Percentiles rank a stretch among this genome's conserved stretches.
phyloP scores from a whole-genome alignment of 2,329 filamentous ascomycete species.

The Xylaria sp. region DNA sequence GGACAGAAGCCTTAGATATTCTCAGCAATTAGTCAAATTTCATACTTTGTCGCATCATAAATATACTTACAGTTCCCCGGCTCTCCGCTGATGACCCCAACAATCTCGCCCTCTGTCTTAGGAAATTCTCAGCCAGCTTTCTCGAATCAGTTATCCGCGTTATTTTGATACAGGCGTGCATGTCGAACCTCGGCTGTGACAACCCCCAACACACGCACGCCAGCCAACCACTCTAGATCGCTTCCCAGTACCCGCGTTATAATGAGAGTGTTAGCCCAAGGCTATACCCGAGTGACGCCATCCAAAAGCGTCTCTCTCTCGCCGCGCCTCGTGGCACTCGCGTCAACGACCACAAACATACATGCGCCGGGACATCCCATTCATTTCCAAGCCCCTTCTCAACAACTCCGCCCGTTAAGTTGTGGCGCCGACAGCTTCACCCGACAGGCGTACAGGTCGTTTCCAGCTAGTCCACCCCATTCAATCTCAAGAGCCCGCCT shows the following conservation, averaged over 20 bases:
- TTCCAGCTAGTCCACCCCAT: conserved; percentile 12
- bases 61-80: conserved; percentile 28
- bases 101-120: no score
- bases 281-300: conserved; percentile 16
- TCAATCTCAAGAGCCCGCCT: conserved; percentile 19
- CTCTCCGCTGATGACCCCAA: conserved; percentile 18
- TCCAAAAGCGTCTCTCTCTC: conserved; percentile 23
- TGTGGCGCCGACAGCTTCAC: conserved; percentile 21
- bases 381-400: no score
- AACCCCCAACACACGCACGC: conserved; percentile 14
- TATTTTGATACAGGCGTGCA: conserved; percentile 20
- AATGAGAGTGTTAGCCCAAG: conserved; percentile 25
- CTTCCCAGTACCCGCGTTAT: conserved; percentile 26
- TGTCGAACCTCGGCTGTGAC: conserved; percentile 14
- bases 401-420: conserved; percentile 2
- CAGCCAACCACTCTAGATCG: conserved; percentile 23
- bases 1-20: no score
- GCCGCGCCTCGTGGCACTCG: conserved; percentile 26
- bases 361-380: conserved; percentile 11
- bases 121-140: conserved; percentile 25
- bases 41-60: background rate
- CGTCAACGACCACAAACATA: conserved; percentile 26
- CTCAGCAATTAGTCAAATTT: background rate
- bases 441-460: conserved; percentile 22
- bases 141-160: conserved; percentile 15